A percentile compares a stretch with the other conserved stretches of the same genome.
Conservation (phyloP, 805 yeast genomes). For the Candida vaughaniae region DNA sequence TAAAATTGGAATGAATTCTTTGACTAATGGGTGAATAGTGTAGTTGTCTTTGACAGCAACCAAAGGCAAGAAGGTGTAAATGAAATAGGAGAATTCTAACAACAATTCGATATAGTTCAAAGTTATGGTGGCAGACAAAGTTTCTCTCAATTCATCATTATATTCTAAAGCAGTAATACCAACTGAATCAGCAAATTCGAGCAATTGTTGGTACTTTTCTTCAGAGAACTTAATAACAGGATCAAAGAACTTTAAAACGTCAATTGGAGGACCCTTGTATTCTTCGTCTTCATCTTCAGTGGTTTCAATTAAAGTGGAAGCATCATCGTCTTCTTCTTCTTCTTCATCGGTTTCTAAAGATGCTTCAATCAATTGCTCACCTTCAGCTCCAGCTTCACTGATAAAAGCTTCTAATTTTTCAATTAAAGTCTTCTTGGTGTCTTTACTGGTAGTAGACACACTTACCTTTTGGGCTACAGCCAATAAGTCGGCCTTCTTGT, state of each 20-base stretch:
- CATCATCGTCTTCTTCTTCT: conserved; percentile 25
- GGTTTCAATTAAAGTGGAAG: conserved; percentile 11
- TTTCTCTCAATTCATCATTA: conserved; percentile 39
- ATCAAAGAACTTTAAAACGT: conserved; percentile 36
- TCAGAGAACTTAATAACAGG: conserved; percentile 35
- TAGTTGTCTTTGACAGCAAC: conserved; percentile 35
- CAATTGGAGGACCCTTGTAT: conserved; percentile 39
- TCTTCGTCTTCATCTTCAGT: conserved; percentile 32
- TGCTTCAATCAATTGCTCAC: conserved; percentile 15
- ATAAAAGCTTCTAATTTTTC: conserved; percentile 36
- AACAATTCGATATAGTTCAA: conserved; percentile 32
- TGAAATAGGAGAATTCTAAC: conserved; percentile 29
- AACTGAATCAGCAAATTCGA: conserved; percentile 32
- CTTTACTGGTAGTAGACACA: conserved; percentile 33
- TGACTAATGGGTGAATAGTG: conserved; percentile 35
- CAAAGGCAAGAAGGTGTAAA: conserved; percentile 34
- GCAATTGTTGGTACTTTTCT: conserved; percentile 20
- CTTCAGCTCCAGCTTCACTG: conserved; percentile 22
- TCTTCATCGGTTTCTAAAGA: conserved; percentile 20
- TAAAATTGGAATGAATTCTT: conserved; percentile 26
- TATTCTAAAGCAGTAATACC: conserved; percentile 36
- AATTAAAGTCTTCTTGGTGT: conserved; percentile 40
- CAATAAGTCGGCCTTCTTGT: conserved; percentile 42
- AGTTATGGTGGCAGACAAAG: conserved; percentile 35
- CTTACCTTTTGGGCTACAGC: conserved; percentile 35